A percentile compares a stretch with the other conserved stretches of the same genome.
Conservation (phyloP, 2,329 filamentous ascomycete species). For the Calonectria fujianensis region DNA sequence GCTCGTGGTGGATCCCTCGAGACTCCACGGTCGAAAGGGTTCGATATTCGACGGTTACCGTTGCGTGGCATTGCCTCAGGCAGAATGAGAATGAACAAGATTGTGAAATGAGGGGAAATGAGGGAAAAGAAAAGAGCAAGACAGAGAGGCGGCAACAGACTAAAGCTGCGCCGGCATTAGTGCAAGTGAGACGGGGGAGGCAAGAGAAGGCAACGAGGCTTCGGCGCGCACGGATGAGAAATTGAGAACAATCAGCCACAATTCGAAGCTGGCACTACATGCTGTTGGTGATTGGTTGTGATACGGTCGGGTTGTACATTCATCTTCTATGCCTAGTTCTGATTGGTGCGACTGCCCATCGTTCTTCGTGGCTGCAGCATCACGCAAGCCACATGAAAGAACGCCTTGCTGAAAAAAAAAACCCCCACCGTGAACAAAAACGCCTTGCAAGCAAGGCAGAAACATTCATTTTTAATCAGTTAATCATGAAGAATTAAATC, state of each 20-base stretch:
- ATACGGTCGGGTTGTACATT: not conserved
- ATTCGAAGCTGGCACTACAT: not conserved
- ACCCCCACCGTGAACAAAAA: too few relatives aligned
- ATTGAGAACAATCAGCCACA: not conserved
- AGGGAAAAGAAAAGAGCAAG: not conserved
- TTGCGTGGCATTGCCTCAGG: not conserved
- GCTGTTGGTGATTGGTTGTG: not conserved
- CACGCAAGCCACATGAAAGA: too few relatives aligned
- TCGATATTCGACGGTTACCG: not conserved
- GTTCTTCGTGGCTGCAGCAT: too few relatives aligned
- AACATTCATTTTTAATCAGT: too few relatives aligned
- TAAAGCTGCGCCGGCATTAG: not conserved
- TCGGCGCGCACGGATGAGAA: not conserved
- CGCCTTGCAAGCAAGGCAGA: too few relatives aligned
- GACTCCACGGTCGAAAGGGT: not conserved
- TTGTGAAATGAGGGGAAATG: not conserved
- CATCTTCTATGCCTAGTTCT: too few relatives aligned
- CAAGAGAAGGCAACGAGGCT: not conserved
- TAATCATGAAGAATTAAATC: too few relatives aligned
- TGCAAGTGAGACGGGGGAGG: not conserved
- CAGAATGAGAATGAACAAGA: not conserved
- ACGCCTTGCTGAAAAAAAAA: too few relatives aligned
- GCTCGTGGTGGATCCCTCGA: not conserved
- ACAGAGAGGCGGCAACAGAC: not conserved
- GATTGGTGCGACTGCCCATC: too few relatives aligned